Evolutionary conservation across 2,329 filamentous ascomycete genomes (phyloP), one percentile per base, ranked within the genome.

Genomic region (Botrytis galanthina): DNA sequence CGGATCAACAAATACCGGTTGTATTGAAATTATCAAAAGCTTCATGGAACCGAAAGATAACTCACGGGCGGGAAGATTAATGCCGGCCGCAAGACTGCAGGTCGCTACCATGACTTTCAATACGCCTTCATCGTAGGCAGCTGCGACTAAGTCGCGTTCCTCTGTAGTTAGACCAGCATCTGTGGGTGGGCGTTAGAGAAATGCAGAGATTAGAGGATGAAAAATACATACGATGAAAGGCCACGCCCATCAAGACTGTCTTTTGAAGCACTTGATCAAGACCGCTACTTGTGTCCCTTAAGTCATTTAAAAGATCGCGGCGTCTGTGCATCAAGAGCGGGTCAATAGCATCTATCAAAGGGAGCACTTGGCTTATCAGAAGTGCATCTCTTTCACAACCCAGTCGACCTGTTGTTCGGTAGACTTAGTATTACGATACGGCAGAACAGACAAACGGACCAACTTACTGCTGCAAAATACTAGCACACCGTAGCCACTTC

Each of bases 11-110:
- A 35, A 57, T 22, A 14, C 14, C 32, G 18, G 42, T n/a, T 57
- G 37, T 42, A 26, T 32, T 7, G n/a, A 8, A 20, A 16, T 16
- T 16, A 32, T 57, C 35, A 37, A 29, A 6, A 39, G 46, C 46
- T 29, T 29, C 14, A 22, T 9, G 48, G 10, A 18, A 14, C 26
- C 16, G 10, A 12, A 29, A 39, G 54, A 46, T 35, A 39, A 70
- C 68, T 37, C 26, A 70, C 92, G 86, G 12, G 92, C 92, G 22
- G 87, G 87, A 78, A 95, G 83, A 81, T 95, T 94, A 74, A 95
- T 93, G n/a, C 92, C 92, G 22, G 92, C 92, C n/a, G 92, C 92
- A 73, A 95, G 86, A 79, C 91, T 93, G 78, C 92, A 94, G 2
- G 92, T 95, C 54, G 92, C 92, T 26, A 93, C 89, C 70, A 93